Base-by-base conservation (phyloP, 1,139 yeast species). In the Kluyveromyces sp. region DNA sequence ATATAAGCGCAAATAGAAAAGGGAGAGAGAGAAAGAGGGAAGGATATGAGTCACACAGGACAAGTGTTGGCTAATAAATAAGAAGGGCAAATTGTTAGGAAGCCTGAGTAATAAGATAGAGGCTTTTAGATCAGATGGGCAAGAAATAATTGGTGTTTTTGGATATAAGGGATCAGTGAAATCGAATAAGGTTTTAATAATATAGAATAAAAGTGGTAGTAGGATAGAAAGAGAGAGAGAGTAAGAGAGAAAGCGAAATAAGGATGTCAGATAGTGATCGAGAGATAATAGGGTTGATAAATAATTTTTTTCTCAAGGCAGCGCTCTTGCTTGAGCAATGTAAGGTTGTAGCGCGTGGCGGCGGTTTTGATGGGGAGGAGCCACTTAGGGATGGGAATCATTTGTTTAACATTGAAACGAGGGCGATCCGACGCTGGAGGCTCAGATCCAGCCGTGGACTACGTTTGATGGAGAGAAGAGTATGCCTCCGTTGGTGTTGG, bases 401-500 rank as follows among this genome's bases (percentile, higher is more conserved):
- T 28, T 29, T 37, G 38, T 50, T 50, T 32, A 50, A 50, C 39
- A 48, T 50, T 32, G 48, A 44, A 27, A 46, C 50, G 8, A 37
- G 42, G 46, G 44, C 5, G 48, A 47, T 37, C 35, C 42, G 2
- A 25, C n/a, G 6, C 27, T 50, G 10, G 49, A 45, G 37, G 41
- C 41, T 4, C 50, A 45, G 10, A 54, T 62, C 15, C 48, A 54
- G 25, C 40, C 53, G 27, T 64, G 68, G 68, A 50, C 54, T 6
- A 44, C 54, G 32, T 57, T 53, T 27, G 59, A 62, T 43, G 60
- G 62, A 4, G 42, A 44, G n/a, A 48, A 41, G 4, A 52, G 59
- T 3, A 63, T 82, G 26, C 89, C 95, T 2, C 95, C 96, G 1
- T 73, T 92, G 66, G 86, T 90, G 28, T 74, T 92, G 34, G 98